These are phyloP conservation scores for Talaromyces ruber DNA, from an alignment of 495 filamentous ascomycete species.

Conservation along the genomic window DNA sequence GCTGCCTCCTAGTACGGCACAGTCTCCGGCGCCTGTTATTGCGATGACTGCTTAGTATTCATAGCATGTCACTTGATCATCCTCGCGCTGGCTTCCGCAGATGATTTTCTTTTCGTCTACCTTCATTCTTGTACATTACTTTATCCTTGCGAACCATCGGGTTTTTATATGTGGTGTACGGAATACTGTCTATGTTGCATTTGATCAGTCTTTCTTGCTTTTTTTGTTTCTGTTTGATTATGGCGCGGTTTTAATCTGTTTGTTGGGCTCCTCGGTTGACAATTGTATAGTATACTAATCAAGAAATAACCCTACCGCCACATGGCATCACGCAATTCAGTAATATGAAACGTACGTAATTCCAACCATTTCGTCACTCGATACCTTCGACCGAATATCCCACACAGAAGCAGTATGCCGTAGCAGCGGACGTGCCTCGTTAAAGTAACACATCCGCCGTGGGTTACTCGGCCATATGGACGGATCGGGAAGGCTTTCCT, in stretches of 20 bases:
- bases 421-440: neutral
- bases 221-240: neutral
- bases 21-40: conserved; percentile 38
- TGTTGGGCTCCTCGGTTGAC: neutral
- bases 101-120: conserved; percentile 15
- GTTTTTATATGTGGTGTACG: neutral
- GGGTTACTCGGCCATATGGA: conserved; percentile 1
- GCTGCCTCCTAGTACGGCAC: conserved; percentile 29
- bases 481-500: neutral
- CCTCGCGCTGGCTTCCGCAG: neutral
- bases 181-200: neutral
- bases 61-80: neutral
- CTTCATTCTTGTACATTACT: conserved; percentile 9
- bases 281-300: neutral
- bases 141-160: conserved; percentile 6
- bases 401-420: no score
- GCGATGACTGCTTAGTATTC: conserved; percentile 28
- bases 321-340: neutral
- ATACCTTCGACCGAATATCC: neutral
- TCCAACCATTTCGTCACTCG: neutral
- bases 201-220: neutral
- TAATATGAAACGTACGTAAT: neutral
- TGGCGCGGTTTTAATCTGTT: neutral
- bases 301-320: neutral
- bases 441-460: neutral